Conservation (phyloP, 495 filamentous ascomycete genomes). For the Penicillium angulare region DNA sequence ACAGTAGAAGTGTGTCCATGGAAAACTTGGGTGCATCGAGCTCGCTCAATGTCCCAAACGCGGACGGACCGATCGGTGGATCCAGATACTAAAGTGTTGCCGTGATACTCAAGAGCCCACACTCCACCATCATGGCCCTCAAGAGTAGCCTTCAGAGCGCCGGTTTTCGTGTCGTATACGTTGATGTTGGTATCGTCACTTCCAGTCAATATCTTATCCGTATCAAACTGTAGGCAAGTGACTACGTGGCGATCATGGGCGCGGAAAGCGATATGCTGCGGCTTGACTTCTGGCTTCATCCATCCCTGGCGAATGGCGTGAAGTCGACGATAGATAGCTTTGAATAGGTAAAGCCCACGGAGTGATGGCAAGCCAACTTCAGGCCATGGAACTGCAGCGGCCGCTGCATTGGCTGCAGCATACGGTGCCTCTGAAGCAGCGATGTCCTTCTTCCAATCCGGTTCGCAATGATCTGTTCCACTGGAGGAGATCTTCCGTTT, state of each 20-base stretch:
- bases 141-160: slow-evolving; percentile 74
- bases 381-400: slow-evolving; percentile 76
- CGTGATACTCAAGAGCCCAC: slow-evolving; percentile 96
- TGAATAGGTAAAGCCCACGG: slow-evolving; percentile 85
- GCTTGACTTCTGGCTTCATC: slow-evolving; percentile 81
- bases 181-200: slow-evolving; percentile 98
- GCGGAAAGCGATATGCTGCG: slow-evolving; percentile 92
- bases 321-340: slow-evolving; percentile 91
- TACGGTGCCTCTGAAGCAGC: slow-evolving; percentile 71
- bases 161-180: slow-evolving; percentile 96
- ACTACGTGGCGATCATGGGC: slow-evolving; percentile 96
- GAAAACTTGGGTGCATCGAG: slow-evolving; percentile 89
- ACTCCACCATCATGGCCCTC: slow-evolving; percentile 96
- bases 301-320: slow-evolving; percentile 85
- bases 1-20: slow-evolving; percentile 98
- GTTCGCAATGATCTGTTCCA: slow-evolving; percentile 35
- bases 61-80: slow-evolving; percentile 94
- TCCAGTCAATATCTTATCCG: slow-evolving; percentile 95
- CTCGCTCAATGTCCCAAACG: slow-evolving; percentile 95
- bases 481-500: slow-evolving; percentile 55
- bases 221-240: slow-evolving; percentile 95
- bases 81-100: slow-evolving; percentile 91
- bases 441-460: slow-evolving; percentile 44
- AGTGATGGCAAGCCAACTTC: slow-evolving; percentile 74
- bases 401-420: slow-evolving; percentile 79